Base-by-base conservation (phyloP, 257 asterid genomes). In the Mentha longifolia region DNA sequence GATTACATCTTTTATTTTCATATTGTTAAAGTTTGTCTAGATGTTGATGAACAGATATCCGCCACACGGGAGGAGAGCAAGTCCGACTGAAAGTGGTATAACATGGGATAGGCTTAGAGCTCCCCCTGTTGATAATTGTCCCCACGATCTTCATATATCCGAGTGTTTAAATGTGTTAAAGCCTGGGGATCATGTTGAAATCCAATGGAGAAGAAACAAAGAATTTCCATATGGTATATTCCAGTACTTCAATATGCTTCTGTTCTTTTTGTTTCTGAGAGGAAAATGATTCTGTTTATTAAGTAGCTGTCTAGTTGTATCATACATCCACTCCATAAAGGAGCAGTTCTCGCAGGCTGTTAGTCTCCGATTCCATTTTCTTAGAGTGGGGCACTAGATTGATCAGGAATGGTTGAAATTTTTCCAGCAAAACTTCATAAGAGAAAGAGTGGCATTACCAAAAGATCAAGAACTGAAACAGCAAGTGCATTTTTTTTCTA, bases 151-250 rank as follows among this genome's bases (percentile, higher is more conserved):
- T 80, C 87, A 87, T 65, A 67, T 77, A 72, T 87, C 97, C 39
- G 90, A 81, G 73, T 82, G 96, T 75, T 77, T 92, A 73, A 77
- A 86, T 61, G 95, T 90, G 61, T 71, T 92, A 78, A 75, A 61
- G 47, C 97, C 98, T 2, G 97, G 93, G 50, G 93, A 92, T 83
- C 95, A 87, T 59, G 83, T 88, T 41, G 98, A 92, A 73, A 92
- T 92, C 69, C 98, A 92, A 62, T 92, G 98, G 98, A 87, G 98
- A 80, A 78, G 91, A 81, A 90, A 86, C 86, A 88, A 83, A 73
- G 96, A 82, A 64, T 88, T 88, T 43, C 98, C 98, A 33, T 92
- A 92, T 77, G 98, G 98, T 92, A 85, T 77, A 78, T 43, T 77
- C 61, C 62, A 8, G 57, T 65, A 17, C 61, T 50, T 31, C 56